Base-by-base conservation (phyloP, 768 basidiomycete genomes). In the Kwoniella dendrophila region DNA sequence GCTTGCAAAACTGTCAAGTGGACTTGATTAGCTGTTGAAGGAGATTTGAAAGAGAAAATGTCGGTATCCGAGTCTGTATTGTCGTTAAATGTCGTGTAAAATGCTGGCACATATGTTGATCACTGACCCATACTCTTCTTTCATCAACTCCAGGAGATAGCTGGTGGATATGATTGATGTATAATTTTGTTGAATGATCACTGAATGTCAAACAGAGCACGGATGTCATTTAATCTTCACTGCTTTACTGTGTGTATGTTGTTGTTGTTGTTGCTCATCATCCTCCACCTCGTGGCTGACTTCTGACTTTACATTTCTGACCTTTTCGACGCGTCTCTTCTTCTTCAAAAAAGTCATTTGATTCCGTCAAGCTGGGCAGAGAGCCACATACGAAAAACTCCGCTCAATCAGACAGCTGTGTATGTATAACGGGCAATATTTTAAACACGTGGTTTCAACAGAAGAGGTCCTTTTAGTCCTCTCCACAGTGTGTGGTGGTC, bases 201-300 rank as follows among this genome's bases (percentile, higher is more conserved):
- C n/a, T n/a, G n/a, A n/a, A n/a, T n/a, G n/a, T n/a, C n/a, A n/a
- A n/a, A n/a, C n/a, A n/a, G n/a, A 30, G 27, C 47, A 49, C 47
- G 47, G 49, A 51, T 22, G n/a, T 33, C 32, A 29, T 55, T 6
- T 11, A 5, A n/a, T 32, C 38, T n/a, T 53, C n/a, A 16, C 14
- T 43, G 36, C 18, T 34, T 18, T 33, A 20, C 41, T 47, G 54
- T 51, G 49, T 50, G 11, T 10, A 14, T 40, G 56, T 57, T 40
- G 51, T 59, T 59, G 52, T 51, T 64, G 44, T 18, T 54, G 26
- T 14, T 38, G 12, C 8, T 44, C n/a, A n/a, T n/a, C n/a, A n/a
- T n/a, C n/a, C n/a, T n/a, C n/a, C n/a, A n/a, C 5, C 55, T 56
- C 55, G 55, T 44, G 54, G 47, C 47, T 49, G 47, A 27, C 27